These are phyloP conservation scores for Pharnaceum exiguum DNA, from an alignment of 148 eudicot genomes.

Conservation along the genomic window DNA sequence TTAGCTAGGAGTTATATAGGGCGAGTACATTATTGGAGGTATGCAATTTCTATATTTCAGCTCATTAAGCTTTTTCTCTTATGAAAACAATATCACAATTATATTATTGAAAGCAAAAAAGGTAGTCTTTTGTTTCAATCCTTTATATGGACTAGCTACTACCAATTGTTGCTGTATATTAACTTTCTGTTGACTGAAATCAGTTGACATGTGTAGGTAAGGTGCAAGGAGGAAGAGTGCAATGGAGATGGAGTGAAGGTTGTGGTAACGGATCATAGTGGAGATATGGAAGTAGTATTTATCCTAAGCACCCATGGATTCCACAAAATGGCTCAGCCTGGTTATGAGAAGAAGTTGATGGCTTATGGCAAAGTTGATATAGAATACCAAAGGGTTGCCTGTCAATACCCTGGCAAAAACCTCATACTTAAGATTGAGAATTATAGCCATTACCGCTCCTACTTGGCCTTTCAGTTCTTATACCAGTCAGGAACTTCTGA, in stretches of 20 bases:
- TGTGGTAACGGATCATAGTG: slow-evolving; percentile 64
- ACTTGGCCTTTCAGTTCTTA: slow-evolving; percentile 39
- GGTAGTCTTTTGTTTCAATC: too few species aligned
- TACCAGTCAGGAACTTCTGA: slow-evolving; percentile 42
- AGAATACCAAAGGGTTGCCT: slow-evolving; percentile 47
- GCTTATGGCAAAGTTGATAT: slow-evolving; percentile 52
- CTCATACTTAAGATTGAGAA: slow-evolving; percentile 45
- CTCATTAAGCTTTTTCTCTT: too few species aligned
- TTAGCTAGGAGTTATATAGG: neutral
- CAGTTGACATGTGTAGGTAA: slow-evolving; percentile 42
- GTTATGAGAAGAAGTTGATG: slow-evolving; percentile 32
- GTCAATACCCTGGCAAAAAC: slow-evolving; percentile 36
- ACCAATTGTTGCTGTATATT: too few species aligned
- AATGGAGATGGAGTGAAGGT: slow-evolving; percentile 48
- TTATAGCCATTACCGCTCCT: slow-evolving; percentile 34
- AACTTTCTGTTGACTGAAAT: too few species aligned
- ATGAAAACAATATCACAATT: too few species aligned
- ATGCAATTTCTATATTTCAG: too few species aligned
- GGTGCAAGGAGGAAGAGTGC: slow-evolving; percentile 51
- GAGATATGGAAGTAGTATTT: slow-evolving; percentile 43
- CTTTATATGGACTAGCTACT: too few species aligned
- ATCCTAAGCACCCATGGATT: slow-evolving; percentile 47
- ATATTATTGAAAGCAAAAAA: too few species aligned
- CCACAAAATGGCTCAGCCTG: slow-evolving; percentile 38
- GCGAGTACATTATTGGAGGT: neutral